These are phyloP conservation scores for Scheffersomyces lignosus DNA, from an alignment of 805 yeast genomes.

Conservation along the genomic window DNA sequence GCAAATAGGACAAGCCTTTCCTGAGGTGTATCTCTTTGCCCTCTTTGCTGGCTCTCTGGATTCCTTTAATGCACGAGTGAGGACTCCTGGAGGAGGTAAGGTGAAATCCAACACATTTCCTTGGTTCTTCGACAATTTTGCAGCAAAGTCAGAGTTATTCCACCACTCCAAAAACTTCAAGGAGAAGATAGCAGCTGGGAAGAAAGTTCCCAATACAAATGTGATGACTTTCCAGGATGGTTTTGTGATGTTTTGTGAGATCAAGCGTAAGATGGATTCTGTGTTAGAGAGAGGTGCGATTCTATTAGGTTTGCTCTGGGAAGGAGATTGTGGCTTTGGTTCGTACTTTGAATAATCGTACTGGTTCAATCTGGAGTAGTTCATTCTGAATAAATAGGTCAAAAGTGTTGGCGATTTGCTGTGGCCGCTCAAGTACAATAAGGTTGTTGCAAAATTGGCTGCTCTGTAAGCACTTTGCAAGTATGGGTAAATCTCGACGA, in stretches of 20 bases:
- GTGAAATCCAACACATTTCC: slow-evolving; percentile 46
- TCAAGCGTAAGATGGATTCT: slow-evolving; percentile 31
- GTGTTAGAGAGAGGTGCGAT: slow-evolving; percentile 42
- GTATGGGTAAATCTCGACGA: slow-evolving; percentile 64
- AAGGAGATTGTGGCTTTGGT: slow-evolving; percentile 6
- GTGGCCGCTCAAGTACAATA: slow-evolving; percentile 66
- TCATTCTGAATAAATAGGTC: slow-evolving; percentile 60
- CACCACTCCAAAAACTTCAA: slow-evolving; percentile 93
- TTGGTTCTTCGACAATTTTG: slow-evolving; percentile 51
- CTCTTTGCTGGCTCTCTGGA: slow-evolving; percentile 2
- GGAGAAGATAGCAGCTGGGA: slow-evolving; percentile 80
- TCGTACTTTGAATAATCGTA: slow-evolving; percentile 48
- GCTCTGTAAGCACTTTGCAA: slow-evolving; percentile 47
- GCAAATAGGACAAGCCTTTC: slow-evolving; percentile 68
- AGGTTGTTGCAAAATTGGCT: slow-evolving; percentile 54
- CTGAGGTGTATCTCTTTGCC: slow-evolving; percentile 26
- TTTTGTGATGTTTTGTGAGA: slow-evolving; percentile 18
- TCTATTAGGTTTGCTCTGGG: slow-evolving; percentile 19
- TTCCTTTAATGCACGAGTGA: slow-evolving; percentile 14
- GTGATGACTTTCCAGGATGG: slow-evolving; percentile 35
- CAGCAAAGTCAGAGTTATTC: slow-evolving; percentile 73
- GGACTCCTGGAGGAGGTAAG: slow-evolving; percentile 48
- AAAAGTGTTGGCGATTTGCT: slow-evolving; percentile 62
- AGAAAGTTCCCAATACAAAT: slow-evolving; percentile 47
- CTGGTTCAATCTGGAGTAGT: slow-evolving; percentile 61